Evolutionary conservation across 2,329 filamentous ascomycete genomes (phyloP), one percentile per base, ranked within the genome.

Genomic region (Aureobasidium sp.): DNA sequence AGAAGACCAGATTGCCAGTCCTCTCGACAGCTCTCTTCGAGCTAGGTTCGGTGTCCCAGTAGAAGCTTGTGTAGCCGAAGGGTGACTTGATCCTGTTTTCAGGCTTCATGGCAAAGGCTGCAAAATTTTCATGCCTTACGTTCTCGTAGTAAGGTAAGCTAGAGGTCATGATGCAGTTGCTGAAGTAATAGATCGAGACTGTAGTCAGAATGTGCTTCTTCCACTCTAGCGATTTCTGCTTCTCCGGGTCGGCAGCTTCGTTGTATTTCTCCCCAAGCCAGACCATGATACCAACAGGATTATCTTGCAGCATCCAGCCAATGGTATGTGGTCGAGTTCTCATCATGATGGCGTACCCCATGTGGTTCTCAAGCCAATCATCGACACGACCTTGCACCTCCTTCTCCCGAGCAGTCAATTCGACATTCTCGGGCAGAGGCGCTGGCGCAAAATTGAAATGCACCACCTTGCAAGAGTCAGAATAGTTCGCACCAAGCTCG

Each of bases 231-330:
- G 68, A 64, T 27, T 69, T 69, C 34, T 76, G 71, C 29, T 72
- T 66, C n/a, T 69, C 66, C 15, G 74, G 72, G 55, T 74, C 71
- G 13, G 73, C 68, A 6, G 74, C 69, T 66, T 77, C 75, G 37
- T 73, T 67, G 62, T 76, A 76, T 67, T 80, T 78, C 64, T 79
- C 75, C 1, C 76, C 77, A 0, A 79, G 70, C 66, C 75, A 79
- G 53, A 75, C 73, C 67, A 79, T 70, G 46, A 77, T 73, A 0
- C 77, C 78, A 7, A 79, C 67, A 0, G 76, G 78, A 55, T 74
- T 77, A 63, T 79, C 77, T 29, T 76, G 71, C 55, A 77, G 69
- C 20, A 73, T 74, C 37, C 76, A 71, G 2, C 76, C 75, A 24
- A 79, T 74, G 0, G 76, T 79, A 44, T 77, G 75, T 20, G 77